Evolutionary conservation across 129 eudicot genomes (phyloP).

Genomic region (Artemisia tridentata): DNA sequence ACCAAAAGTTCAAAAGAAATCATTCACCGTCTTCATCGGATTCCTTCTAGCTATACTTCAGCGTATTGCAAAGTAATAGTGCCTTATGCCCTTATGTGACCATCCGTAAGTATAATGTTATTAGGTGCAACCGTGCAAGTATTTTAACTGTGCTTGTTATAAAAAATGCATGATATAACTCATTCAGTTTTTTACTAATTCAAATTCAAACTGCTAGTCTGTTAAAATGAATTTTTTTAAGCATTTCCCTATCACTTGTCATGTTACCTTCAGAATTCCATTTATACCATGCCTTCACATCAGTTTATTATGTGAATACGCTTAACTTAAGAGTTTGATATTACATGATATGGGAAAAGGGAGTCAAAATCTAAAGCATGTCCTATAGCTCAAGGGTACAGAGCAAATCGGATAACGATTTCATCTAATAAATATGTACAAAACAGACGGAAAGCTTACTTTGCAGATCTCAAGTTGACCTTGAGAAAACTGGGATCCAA

Average conservation of each 20-base stretch:
- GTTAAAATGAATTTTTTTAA: not conserved
- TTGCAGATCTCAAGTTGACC: conserved; percentile 85
- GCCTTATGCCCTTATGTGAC: not conserved
- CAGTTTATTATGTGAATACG: not conserved
- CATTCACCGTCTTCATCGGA: not conserved
- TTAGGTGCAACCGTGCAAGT: not conserved
- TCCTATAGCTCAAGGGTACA: conserved; percentile 6
- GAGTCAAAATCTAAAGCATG: conserved; percentile 1
- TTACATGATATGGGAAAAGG: not conserved
- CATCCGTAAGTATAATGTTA: not conserved
- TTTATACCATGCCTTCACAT: not conserved
- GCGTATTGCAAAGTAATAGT: not conserved
- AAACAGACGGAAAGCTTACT: conserved; percentile 44
- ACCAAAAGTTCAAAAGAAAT: conserved; percentile 1
- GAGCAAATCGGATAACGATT: conserved; percentile 8
- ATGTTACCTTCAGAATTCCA: not conserved
- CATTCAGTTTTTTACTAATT: not conserved
- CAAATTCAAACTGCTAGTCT: not conserved
- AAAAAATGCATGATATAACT: not conserved
- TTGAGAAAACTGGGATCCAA: conserved; percentile 67
- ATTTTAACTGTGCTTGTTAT: not conserved
- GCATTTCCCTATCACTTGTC: conserved; percentile 1
- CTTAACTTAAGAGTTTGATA: not conserved
- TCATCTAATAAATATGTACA: not conserved
- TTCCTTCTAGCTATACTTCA: conserved; percentile 4